Evolutionary conservation across 208 protist species (phyloP).

Genomic region (Angomonas desouzai): DNA sequence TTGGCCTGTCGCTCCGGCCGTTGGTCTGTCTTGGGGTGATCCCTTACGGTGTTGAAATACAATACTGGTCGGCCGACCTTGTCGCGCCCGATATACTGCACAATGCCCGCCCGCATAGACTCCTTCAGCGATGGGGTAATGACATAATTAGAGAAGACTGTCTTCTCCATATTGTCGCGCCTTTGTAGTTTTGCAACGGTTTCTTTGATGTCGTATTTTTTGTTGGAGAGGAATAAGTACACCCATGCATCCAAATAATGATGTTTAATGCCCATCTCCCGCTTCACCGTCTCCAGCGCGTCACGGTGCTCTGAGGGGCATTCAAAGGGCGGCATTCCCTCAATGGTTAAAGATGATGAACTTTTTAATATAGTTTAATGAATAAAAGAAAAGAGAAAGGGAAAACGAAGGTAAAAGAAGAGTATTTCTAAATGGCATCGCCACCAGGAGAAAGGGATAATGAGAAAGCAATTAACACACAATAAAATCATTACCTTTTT

Average conservation of each 20-base stretch:
- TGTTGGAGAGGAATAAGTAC: slow-evolving; percentile 74
- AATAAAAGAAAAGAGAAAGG: background rate
- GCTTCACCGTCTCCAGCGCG: slow-evolving; percentile 61
- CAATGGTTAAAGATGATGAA: too few relatives aligned
- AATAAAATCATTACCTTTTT: too few relatives aligned
- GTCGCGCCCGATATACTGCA: slow-evolving; percentile 71
- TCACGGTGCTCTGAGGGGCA: slow-evolving; percentile 35
- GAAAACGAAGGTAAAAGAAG: background rate
- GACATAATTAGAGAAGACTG: slow-evolving; percentile 44
- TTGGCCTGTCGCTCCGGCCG: slow-evolving; percentile 53
- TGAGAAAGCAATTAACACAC: too few relatives aligned
- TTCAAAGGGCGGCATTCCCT: slow-evolving; percentile 27
- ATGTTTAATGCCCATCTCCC: slow-evolving; percentile 38
- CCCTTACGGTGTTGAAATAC: slow-evolving; percentile 56
- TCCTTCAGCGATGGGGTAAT: slow-evolving; percentile 44
- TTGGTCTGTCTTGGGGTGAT: slow-evolving; percentile 38
- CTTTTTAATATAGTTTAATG: too few relatives aligned
- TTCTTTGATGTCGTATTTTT: slow-evolving; percentile 67
- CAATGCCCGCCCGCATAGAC: slow-evolving; percentile 63
- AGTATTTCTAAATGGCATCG: background rate
- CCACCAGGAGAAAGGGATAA: slow-evolving; percentile 1
- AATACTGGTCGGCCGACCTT: slow-evolving; percentile 42
- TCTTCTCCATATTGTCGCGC: slow-evolving; percentile 53
- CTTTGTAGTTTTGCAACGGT: slow-evolving; percentile 67
- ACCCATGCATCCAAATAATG: slow-evolving; percentile 66